Base-by-base conservation (phyloP, 2,329 filamentous ascomycete species). In the Mariannaea sp. region DNA sequence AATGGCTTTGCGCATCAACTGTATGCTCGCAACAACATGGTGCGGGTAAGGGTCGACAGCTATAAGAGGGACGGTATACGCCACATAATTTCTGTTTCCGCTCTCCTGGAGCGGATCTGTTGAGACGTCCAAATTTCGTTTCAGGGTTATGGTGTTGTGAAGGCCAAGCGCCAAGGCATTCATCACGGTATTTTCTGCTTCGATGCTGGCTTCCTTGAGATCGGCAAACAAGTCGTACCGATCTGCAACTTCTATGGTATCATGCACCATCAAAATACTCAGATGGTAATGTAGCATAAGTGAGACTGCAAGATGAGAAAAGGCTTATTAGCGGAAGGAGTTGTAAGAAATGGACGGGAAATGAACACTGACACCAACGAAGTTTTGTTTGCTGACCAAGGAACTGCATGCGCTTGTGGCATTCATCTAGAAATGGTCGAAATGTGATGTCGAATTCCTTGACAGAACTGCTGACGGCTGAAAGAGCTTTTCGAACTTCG, bases 231-330 rank as follows among this genome's bases (percentile, higher is more conserved):
- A 47, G 20, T 70, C 68, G 10, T 53, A 57, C 1, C 67, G 63
- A 24, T 68, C 62, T 0, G 66, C 63, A 2, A 61, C 68, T 27
- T 70, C 66, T 14, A 70, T 65, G 2, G 64, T 62, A 20, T 71
- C 68, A 1, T 65, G 51, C 1, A 70, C 46, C 61, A 70, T 68
- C 1, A 71, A 33, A 7, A 71, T 70, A 54, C 68, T 69, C 5
- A 71, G 59, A 19, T 71, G 65, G 22, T 70, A 71, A 33, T 71
- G 68, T 9, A 71, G 58, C 68, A 70, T 70, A 0, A 70, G 61
- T 13, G 67, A 69, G 47, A 69, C 68, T 68, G 16, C 7, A 20
- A 12, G 17, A 17, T n/a, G n/a, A n/a, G n/a, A 24, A 16, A 16
- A n/a, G 3, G 13, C 14, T 3, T n/a, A 36, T 58, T 17, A 55